Conservation (phyloP, 1,284 basidiomycete genomes). For the Phellinidium pouzarii region DNA sequence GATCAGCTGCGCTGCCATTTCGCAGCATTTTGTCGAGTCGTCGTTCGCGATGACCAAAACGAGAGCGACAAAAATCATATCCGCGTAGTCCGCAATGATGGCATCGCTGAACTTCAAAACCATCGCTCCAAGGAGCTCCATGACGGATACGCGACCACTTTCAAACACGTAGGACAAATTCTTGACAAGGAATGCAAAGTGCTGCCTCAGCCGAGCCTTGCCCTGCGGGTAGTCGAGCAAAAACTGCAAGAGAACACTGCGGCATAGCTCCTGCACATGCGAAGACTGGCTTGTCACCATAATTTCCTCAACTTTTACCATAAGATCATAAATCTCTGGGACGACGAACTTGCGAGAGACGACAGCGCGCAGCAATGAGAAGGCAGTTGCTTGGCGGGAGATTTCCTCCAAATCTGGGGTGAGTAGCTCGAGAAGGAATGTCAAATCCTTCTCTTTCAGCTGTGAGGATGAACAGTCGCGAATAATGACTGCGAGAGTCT, state of each 20-base stretch:
- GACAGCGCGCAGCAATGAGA: slow-evolving; percentile 88
- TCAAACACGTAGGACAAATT: slow-evolving; percentile 92
- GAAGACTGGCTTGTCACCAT: slow-evolving; percentile 92
- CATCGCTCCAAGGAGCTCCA: slow-evolving; percentile 84
- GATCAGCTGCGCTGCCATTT: slow-evolving; percentile 81
- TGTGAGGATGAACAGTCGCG: slow-evolving; percentile 78
- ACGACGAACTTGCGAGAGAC: slow-evolving; percentile 89
- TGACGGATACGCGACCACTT: slow-evolving; percentile 84
- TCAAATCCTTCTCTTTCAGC: slow-evolving; percentile 85
- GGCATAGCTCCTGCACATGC: slow-evolving; percentile 88
- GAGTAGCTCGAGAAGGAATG: slow-evolving; percentile 82
- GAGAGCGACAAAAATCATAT: slow-evolving; percentile 88
- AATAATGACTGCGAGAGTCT: slow-evolving; percentile 79
- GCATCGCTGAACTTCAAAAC: slow-evolving; percentile 79
- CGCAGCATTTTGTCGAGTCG: slow-evolving; percentile 81
- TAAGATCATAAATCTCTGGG: slow-evolving; percentile 95
- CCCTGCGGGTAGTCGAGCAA: slow-evolving; percentile 98
- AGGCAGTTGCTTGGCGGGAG: slow-evolving; percentile 80
- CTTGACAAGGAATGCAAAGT: slow-evolving; percentile 90
- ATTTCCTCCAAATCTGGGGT: slow-evolving; percentile 93
- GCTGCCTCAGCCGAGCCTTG: slow-evolving; percentile 79
- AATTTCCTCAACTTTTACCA: slow-evolving; percentile 92
- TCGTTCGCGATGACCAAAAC: slow-evolving; percentile 95
- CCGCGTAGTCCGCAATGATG: slow-evolving; percentile 77
- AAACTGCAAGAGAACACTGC: slow-evolving; percentile 89